These are phyloP conservation scores for Didymellaceae sp. DNA, from an alignment of 2,329 filamentous ascomycete genomes.

Conservation along the genomic window DNA sequence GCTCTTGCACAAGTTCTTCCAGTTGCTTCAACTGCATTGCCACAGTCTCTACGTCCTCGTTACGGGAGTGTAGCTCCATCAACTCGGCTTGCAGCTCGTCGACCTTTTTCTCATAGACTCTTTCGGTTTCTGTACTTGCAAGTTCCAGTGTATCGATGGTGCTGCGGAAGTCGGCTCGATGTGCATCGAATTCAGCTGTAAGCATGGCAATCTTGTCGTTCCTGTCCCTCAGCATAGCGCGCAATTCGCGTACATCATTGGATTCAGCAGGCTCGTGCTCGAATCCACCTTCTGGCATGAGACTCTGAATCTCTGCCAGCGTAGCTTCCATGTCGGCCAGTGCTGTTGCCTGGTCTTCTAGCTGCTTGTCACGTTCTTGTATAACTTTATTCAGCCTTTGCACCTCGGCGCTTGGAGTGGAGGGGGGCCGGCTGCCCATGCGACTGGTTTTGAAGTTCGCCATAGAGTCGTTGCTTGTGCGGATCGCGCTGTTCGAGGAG, in stretches of 20 bases:
- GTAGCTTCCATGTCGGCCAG: constrained; percentile 90
- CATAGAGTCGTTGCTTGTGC: constrained; percentile 60
- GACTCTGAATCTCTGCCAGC: constrained; percentile 77
- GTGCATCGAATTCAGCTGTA: constrained; percentile 91
- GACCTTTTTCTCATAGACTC: constrained; percentile 93
- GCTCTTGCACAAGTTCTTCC: constrained; percentile 93
- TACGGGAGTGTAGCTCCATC: constrained; percentile 79
- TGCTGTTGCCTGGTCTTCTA: constrained; percentile 85
- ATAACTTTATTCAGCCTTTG: constrained; percentile 75
- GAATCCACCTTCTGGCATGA: constrained; percentile 66
- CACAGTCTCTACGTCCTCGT: constrained; percentile 89
- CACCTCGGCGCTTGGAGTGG: constrained; percentile 67
- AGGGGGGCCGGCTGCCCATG: constrained; percentile 37
- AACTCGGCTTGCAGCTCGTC: constrained; percentile 85
- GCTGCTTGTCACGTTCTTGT: constrained; percentile 81
- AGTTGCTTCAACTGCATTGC: constrained; percentile 91
- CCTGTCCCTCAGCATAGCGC: constrained; percentile 87
- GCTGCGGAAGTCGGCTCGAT: constrained; percentile 93
- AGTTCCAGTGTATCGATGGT: constrained; percentile 97
- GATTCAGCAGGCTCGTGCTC: constrained; percentile 56
- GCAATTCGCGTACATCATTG: constrained; percentile 76
- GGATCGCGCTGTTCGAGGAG: constrained; percentile 60
- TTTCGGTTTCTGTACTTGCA: constrained; percentile 92
- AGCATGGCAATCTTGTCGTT: constrained; percentile 95
- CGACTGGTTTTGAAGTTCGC: constrained; percentile 52